Percentiles rank a stretch among this genome's conserved stretches.
Conservation (phyloP, 129 eudicot species). For the Ambrosia artemisiifolia region DNA sequence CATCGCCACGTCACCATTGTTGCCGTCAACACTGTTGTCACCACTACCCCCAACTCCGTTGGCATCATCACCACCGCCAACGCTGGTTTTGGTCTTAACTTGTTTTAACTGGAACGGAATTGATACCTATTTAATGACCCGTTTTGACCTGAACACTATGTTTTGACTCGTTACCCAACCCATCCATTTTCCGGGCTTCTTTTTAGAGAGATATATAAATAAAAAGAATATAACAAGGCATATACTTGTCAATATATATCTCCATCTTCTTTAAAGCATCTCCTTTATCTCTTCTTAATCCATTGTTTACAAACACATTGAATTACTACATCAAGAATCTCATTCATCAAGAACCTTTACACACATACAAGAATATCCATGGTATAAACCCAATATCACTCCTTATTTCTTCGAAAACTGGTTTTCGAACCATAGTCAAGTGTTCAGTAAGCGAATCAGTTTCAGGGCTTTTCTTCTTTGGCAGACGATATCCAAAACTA, state of each 20-base stretch:
- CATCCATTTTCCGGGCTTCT: no score
- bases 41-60: no score
- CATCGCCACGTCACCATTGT: no score
- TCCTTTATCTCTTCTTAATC: slow-evolving; percentile 3
- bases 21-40: no score
- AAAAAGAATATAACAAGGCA: slow-evolving; percentile 29
- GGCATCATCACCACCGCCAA: no score
- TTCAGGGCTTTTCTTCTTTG: slow-evolving; percentile 28
- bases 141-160: not conserved
- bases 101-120: no score
- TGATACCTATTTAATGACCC: not conserved
- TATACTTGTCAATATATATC: slow-evolving; percentile 13
- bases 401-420: not conserved
- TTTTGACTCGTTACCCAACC: not conserved
- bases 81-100: no score
- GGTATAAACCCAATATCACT: slow-evolving; percentile 11
- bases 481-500: slow-evolving; percentile 1
- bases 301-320: slow-evolving; percentile 10
- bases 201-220: not conserved
- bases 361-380: slow-evolving; percentile 13
- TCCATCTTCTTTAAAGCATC: slow-evolving; percentile 15
- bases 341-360: slow-evolving; percentile 17
- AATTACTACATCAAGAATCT: slow-evolving; percentile 1
- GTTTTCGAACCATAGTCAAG: slow-evolving; percentile 2
- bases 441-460: slow-evolving; percentile 7